Conservation (phyloP, 768 basidiomycete genomes). For the Tulasnella sp. region DNA sequence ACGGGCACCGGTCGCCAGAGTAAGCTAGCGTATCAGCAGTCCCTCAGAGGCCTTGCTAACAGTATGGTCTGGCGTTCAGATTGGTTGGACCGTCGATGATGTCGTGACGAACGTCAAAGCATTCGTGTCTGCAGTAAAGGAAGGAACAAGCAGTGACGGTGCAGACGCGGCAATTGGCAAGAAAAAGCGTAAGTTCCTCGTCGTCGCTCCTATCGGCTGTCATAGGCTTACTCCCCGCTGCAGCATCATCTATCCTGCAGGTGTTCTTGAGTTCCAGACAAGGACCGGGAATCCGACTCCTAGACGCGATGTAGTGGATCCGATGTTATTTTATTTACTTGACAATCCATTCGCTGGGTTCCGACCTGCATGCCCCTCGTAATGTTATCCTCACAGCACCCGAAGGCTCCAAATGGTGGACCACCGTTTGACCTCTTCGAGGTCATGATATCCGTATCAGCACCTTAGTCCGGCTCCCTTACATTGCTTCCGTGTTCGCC, state of each 20-base stretch:
- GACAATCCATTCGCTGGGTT: not conserved
- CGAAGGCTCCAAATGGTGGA: not conserved
- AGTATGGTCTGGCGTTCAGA: conserved; percentile 47
- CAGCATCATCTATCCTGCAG: conserved; percentile 76
- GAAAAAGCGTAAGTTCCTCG: conserved; percentile 51
- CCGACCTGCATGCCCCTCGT: not conserved
- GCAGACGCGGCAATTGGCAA: conserved; percentile 54
- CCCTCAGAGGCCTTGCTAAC: not conserved
- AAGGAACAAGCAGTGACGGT: conserved; percentile 54
- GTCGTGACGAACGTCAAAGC: conserved; percentile 77
- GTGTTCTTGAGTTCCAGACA: conserved; percentile 83
- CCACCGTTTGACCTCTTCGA: too few species aligned
- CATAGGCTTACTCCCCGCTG: not conserved
- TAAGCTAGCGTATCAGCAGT: conserved; percentile 44
- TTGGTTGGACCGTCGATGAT: conserved; percentile 74
- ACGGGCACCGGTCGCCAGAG: conserved; percentile 77
- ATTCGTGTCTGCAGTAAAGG: conserved; percentile 74
- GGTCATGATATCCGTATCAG: too few species aligned
- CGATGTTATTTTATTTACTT: not conserved
- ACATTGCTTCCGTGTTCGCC: too few species aligned
- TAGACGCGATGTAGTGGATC: conserved; percentile 57
- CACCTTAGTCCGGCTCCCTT: too few species aligned
- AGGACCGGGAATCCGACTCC: conserved; percentile 88
- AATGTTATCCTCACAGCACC: not conserved
- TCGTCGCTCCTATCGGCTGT: not conserved